A percentile compares a stretch with the other conserved stretches of the same genome.
phyloP scores from a whole-genome alignment of 805 yeast genomes.

The Saturnispora kantuleensis region DNA sequence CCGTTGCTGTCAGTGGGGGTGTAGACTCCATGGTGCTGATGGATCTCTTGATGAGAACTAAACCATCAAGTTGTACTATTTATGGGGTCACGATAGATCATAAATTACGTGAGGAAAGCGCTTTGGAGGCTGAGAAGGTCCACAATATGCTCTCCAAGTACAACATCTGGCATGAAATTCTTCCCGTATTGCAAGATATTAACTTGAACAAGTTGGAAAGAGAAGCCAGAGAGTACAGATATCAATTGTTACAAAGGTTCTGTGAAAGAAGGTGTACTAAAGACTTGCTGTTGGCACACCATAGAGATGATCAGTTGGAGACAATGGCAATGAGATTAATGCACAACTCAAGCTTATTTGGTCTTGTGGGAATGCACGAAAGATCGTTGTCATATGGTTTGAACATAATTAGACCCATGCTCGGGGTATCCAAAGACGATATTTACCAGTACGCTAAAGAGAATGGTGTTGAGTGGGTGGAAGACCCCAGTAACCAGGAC shows the following conservation, averaged over 20 bases:
- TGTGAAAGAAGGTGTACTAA: constrained; percentile 30
- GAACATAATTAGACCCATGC: constrained; percentile 41
- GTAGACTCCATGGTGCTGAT: constrained; percentile 71
- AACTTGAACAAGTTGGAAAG: constrained; percentile 31
- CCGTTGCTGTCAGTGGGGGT: constrained; percentile 67
- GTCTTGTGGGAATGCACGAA: constrained; percentile 44
- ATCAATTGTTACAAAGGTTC: constrained; percentile 31
- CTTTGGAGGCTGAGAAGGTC: constrained; percentile 39
- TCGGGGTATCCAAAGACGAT: constrained; percentile 34
- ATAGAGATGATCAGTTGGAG: constrained; percentile 62
- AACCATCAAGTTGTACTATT: constrained; percentile 22
- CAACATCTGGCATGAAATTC: constrained; percentile 20
- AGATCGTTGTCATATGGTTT: constrained; percentile 25
- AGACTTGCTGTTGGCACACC: constrained; percentile 55
- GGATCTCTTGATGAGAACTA: constrained; percentile 31
- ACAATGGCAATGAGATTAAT: constrained; percentile 50
- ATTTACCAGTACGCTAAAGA: constrained; percentile 37
- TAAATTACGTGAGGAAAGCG: constrained; percentile 38
- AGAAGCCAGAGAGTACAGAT: constrained; percentile 48
- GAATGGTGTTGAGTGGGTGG: constrained; percentile 48
- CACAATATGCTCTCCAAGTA: constrained; percentile 13
- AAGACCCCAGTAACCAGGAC: constrained; percentile 56
- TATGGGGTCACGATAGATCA: constrained; percentile 64
- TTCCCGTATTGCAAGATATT: constrained; percentile 14
- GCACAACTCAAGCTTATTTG: constrained; percentile 39